Percentiles rank a stretch among this genome's conserved stretches.
Evolutionary conservation across 306 rosid species (phyloP).

Genomic region (Begonia fuchsioides): DNA sequence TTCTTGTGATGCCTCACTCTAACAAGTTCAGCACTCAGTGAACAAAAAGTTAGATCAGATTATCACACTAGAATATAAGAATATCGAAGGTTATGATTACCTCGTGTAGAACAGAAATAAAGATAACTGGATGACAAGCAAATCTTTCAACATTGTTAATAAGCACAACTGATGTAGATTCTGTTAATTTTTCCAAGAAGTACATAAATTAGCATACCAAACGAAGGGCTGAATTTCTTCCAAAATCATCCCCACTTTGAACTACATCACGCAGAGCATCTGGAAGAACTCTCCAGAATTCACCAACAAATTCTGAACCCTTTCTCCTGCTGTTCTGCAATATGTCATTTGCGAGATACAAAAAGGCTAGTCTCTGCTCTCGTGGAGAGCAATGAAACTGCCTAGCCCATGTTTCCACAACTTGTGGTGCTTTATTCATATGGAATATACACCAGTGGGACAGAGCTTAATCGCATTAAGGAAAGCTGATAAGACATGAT

Average conservation of each 20-base stretch:
- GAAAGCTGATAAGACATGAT: conserved; percentile 5
- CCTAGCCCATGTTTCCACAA: conserved; percentile 90
- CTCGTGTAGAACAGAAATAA: no score
- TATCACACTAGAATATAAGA: no score
- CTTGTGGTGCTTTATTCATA: conserved; percentile 96
- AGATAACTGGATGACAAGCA: no score
- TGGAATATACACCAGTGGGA: conserved; percentile 99
- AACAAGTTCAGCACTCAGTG: no score
- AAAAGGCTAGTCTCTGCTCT: conserved; percentile 77
- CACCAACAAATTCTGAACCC: conserved; percentile 96
- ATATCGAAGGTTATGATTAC: no score
- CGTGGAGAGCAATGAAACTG: conserved; percentile 79
- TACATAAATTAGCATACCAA: conserved; percentile 39
- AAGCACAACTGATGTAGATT: no score
- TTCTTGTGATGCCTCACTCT: no score
- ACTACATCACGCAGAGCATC: conserved; percentile 74
- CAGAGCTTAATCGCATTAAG: conserved; percentile 68
- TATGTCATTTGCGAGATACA: conserved; percentile 96
- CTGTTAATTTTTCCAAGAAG: not conserved
- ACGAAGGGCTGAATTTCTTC: conserved; percentile 63
- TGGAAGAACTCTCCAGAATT: conserved; percentile 98
- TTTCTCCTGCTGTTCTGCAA: conserved; percentile 93
- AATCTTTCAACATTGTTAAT: no score
- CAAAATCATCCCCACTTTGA: conserved; percentile 67
- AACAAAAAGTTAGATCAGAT: no score